phyloP scores from a whole-genome alignment of 768 basidiomycete genomes.

The Phaffia tasmanica region DNA sequence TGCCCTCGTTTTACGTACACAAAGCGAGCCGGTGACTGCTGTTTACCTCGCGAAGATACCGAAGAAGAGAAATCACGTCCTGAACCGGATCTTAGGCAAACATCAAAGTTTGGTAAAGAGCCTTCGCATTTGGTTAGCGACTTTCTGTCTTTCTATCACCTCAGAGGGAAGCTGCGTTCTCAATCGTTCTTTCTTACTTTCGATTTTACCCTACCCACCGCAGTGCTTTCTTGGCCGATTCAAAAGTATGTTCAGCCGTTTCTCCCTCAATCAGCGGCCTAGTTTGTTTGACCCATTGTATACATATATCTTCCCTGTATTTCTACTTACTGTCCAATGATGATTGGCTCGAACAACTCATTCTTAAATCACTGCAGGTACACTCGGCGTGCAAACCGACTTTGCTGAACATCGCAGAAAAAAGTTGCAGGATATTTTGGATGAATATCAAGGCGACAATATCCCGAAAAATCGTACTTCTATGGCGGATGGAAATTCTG shows the following conservation, averaged over 20 bases:
- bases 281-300: no score
- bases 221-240: constrained; percentile 10
- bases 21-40: constrained; percentile 36
- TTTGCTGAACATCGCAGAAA: constrained; percentile 50
- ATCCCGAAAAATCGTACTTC: background rate
- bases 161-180: constrained; percentile 54
- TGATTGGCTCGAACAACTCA: background rate
- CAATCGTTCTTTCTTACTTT: constrained; percentile 23
- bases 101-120: constrained; percentile 71
- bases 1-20: constrained; percentile 78
- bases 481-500: constrained; percentile 1
- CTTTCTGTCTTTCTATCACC: constrained; percentile 55
- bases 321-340: background rate
- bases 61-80: background rate
- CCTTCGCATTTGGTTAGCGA: constrained; percentile 49
- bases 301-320: background rate
- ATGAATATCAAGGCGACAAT: background rate
- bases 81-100: constrained; percentile 28
- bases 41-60: background rate
- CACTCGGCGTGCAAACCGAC: constrained; percentile 53
- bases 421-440: constrained; percentile 40
- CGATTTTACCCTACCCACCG: constrained; percentile 11
- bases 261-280: background rate
- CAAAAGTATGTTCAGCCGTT: constrained; percentile 3
- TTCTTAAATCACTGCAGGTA: constrained; percentile 41